Evolutionary conservation across 2,329 filamentous ascomycete genomes (phyloP), one percentile per base, ranked within the genome.

Genomic region (Fusarium sp.): DNA sequence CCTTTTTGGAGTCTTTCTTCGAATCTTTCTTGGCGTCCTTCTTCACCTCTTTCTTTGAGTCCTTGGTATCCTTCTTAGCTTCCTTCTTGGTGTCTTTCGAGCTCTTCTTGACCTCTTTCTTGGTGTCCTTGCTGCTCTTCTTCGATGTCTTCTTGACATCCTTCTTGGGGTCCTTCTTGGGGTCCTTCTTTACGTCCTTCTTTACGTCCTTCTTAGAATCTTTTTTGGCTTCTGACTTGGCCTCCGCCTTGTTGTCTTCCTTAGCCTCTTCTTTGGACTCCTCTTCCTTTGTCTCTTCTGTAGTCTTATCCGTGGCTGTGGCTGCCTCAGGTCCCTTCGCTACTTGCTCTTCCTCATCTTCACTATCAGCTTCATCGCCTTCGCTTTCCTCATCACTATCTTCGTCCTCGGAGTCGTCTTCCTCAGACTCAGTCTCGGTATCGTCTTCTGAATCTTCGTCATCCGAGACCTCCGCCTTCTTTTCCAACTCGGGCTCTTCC

Each of bases 401-500:
- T 4, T 72, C 63, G 8, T 69, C 56, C 4, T 70, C 36, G 4
- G 72, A 70, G 4, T 72, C 70, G 12, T 74, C 70, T 1, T 75
- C 69, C 0, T 63, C 58, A 9, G 40, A 54, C 23, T 37, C 51
- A 15, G 51, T 47, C 31, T 47, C 47, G n/a, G 47, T 38, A 7
- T 61, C 58, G 28, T 53, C 56, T 0, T 75, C 71, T 20, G 53
- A 50, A 1, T 74, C 73, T 1, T 76, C 72, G 8, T 71, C 69
- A 20, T 62, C 47, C 10, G 3, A 77, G 1, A 77, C 75, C 8
- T 79, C 72, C 3, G 75, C 75, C 10, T 78, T 75, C 6, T 76
- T 74, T 57, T 82, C 78, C 26, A 75, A 53, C 42, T 79, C 77
- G 1, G 78, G 69, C 60, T 78, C 81, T 75, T 85, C 81, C 50